Conservation (phyloP, 2,329 filamentous ascomycete species). For the Aureobasidium musti region DNA sequence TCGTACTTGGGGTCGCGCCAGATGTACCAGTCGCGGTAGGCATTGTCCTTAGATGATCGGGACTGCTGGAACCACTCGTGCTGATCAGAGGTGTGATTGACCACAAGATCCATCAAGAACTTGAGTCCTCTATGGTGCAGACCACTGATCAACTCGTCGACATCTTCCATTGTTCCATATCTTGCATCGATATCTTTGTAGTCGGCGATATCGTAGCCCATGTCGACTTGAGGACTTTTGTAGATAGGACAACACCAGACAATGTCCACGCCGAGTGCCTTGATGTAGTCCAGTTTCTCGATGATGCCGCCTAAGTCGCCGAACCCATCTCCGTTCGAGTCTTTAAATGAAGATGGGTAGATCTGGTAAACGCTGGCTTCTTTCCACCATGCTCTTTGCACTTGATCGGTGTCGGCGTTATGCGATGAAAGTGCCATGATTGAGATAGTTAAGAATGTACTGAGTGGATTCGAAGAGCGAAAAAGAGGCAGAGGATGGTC, state of each 20-base stretch:
- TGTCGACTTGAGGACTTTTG: slow-evolving; percentile 63
- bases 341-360: slow-evolving; percentile 48
- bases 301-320: slow-evolving; percentile 65
- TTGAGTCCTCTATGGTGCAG: slow-evolving; percentile 65
- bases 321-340: slow-evolving; percentile 58
- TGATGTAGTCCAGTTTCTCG: slow-evolving; percentile 61
- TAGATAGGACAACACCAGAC: slow-evolving; percentile 69
- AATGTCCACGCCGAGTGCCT: slow-evolving; percentile 61
- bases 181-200: slow-evolving; percentile 64
- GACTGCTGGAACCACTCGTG: slow-evolving; percentile 72
- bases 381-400: slow-evolving; percentile 43
- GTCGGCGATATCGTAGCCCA: slow-evolving; percentile 68
- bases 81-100: slow-evolving; percentile 70
- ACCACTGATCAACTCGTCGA: slow-evolving; percentile 61
- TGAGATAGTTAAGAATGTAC: no score
- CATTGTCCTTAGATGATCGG: slow-evolving; percentile 60
- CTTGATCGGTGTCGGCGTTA: not conserved
- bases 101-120: slow-evolving; percentile 70
- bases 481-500: no score
- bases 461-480: no score
- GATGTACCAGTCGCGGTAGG: slow-evolving; percentile 71
- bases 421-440: not conserved
- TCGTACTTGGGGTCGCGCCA: slow-evolving; percentile 48
- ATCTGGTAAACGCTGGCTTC: slow-evolving; percentile 47
- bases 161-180: slow-evolving; percentile 66